A percentile compares a stretch with the other conserved stretches of the same genome.
phyloP scores from a whole-genome alignment of 169 alveolate genomes.

The Plasmodium gaboni region DNA sequence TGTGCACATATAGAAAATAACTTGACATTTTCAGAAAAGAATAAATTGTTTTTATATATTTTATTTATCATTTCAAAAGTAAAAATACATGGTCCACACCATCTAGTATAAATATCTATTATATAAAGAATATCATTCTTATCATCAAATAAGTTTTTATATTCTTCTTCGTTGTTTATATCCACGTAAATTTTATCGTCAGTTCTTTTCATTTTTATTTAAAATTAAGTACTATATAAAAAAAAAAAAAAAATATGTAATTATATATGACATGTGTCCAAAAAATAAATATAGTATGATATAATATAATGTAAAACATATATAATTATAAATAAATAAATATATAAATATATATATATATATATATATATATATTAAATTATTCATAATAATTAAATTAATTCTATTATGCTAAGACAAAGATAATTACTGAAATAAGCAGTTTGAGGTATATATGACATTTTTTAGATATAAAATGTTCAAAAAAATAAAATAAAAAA shows the following conservation, averaged over 20 bases:
- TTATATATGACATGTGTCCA: neutral
- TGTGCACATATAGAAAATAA: slow-evolving; percentile 72
- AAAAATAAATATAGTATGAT: neutral
- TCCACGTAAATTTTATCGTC: slow-evolving; percentile 67
- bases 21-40: slow-evolving; percentile 58
- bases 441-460: too few relatives aligned
- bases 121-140: slow-evolving; percentile 74
- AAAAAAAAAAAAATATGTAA: neutral
- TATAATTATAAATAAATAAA: neutral
- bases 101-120: slow-evolving; percentile 64
- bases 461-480: too few relatives aligned
- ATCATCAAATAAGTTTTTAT: slow-evolving; percentile 54
- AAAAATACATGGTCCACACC: slow-evolving; percentile 77
- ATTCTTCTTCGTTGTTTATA: slow-evolving; percentile 66
- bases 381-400: too few relatives aligned
- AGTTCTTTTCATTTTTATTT: slow-evolving; percentile 45
- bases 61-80: slow-evolving; percentile 74
- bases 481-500: too few relatives aligned
- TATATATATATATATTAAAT: too few relatives aligned
- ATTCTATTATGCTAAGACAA: too few relatives aligned
- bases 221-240: too few relatives aligned
- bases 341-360: neutral
- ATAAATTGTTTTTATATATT: slow-evolving; percentile 50
- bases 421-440: too few relatives aligned
- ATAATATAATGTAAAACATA: neutral